phyloP scores from a whole-genome alignment of 163 green algal genomes.

The Chloromonas sp. region DNA sequence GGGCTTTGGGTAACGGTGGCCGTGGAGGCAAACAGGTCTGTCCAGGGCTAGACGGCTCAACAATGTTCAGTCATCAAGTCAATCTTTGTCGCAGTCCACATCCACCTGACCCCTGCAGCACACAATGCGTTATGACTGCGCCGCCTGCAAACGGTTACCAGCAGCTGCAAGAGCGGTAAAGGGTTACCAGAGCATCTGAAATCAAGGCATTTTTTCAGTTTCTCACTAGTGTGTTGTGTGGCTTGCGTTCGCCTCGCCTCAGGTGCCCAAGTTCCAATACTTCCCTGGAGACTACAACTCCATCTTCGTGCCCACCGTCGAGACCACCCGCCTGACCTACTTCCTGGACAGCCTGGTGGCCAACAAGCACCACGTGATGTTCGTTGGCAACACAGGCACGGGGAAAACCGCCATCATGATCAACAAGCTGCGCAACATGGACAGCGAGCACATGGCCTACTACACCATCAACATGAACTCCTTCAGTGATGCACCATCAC shows the following conservation, averaged over 20 bases:
- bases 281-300: slow-evolving; percentile 45
- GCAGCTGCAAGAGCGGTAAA: no score
- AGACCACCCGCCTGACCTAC: slow-evolving; percentile 80
- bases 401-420: slow-evolving; percentile 88
- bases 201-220: no score
- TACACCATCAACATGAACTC: slow-evolving; percentile 85
- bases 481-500: slow-evolving; percentile 68
- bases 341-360: slow-evolving; percentile 75
- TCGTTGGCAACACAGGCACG: slow-evolving; percentile 87
- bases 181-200: no score
- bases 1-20: no score
- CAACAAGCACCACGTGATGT: slow-evolving; percentile 85
- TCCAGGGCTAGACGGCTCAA: no score
- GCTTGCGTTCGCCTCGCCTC: slow-evolving; percentile 5
- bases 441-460: slow-evolving; percentile 60
- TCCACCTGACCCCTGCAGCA: no score
- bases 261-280: slow-evolving; percentile 73
- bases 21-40: no score
- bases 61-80: no score
- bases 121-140: no score
- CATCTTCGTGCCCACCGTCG: slow-evolving; percentile 87
- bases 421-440: slow-evolving; percentile 79
- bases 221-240: background rate
- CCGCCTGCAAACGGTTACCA: no score
- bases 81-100: no score